These are phyloP conservation scores for Daldinia eschscholtzii DNA, from an alignment of 2,329 filamentous ascomycete species.

Conservation along the genomic window DNA sequence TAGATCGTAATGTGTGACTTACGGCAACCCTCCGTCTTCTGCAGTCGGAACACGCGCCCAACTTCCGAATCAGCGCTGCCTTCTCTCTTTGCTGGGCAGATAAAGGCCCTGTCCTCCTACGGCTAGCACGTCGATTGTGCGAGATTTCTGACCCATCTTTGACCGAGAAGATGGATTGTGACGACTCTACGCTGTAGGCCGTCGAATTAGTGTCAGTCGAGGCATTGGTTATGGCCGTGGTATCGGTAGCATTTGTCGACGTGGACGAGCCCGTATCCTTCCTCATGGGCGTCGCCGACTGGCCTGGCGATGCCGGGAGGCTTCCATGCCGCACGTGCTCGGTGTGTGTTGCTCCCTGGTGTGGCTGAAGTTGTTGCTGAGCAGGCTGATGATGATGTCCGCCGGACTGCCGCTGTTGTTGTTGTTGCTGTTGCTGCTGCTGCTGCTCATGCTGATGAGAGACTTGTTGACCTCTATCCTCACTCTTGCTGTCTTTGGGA, in stretches of 20 bases:
- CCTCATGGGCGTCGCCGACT: constrained; percentile 52
- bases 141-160: constrained; percentile 68
- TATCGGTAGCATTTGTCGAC: constrained; percentile 64
- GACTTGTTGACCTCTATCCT: constrained; percentile 52
- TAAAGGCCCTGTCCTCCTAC: constrained; percentile 70
- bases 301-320: constrained; percentile 48
- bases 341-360: constrained; percentile 46
- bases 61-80: constrained; percentile 70
- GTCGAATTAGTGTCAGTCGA: constrained; percentile 63
- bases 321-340: constrained; percentile 49
- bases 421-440: constrained; percentile 39
- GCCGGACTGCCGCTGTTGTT: constrained; percentile 13
- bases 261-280: constrained; percentile 68
- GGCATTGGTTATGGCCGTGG: constrained; percentile 53
- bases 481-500: constrained; percentile 53
- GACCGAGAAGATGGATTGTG: constrained; percentile 68
- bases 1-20: constrained; percentile 54
- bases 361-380: constrained; percentile 46
- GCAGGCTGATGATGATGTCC: constrained; percentile 33
- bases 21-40: constrained; percentile 69
- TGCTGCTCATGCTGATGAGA: constrained; percentile 45
- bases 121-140: constrained; percentile 66
- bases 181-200: constrained; percentile 66
- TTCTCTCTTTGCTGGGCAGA: constrained; percentile 70
- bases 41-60: constrained; percentile 69